Conservation (phyloP, 1,284 basidiomycete genomes). For the Tilletia setariae region DNA sequence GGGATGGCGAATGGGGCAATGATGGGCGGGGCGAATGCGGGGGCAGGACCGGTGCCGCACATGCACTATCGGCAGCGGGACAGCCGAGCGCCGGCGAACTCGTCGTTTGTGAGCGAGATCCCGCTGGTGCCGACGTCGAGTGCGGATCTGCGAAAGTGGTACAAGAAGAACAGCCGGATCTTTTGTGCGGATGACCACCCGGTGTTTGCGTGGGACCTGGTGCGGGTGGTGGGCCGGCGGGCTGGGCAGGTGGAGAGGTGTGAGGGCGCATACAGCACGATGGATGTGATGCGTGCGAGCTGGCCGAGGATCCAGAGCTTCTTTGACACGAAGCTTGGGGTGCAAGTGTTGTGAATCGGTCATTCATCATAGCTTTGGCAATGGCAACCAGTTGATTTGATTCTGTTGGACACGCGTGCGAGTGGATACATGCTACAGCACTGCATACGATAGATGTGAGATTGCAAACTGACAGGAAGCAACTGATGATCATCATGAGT, state of each 20-base stretch:
- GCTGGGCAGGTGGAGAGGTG: slow-evolving; percentile 8
- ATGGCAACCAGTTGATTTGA: no score
- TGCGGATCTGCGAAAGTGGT: slow-evolving; percentile 6
- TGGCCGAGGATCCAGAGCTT: background rate
- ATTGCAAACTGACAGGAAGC: no score
- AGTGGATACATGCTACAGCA: no score
- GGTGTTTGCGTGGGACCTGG: background rate
- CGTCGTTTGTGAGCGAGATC: background rate
- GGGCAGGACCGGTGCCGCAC: background rate
- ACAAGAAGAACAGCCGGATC: slow-evolving; percentile 15
- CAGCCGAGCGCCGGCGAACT: background rate
- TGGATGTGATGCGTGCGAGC: background rate
- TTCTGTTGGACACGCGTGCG: no score
- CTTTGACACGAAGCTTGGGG: background rate
- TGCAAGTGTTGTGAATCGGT: background rate
- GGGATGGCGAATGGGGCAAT: background rate
- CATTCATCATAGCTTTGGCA: background rate
- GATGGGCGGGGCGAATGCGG: slow-evolving; percentile 3
- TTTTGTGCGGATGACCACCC: slow-evolving; percentile 5
- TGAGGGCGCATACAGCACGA: background rate
- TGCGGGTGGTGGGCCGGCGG: background rate
- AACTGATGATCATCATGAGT: no score
- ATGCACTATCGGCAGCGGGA: background rate
- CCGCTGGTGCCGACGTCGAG: background rate
- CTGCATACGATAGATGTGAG: no score